Evolutionary conservation across 1,139 yeast species (phyloP).

Genomic region (Saccharomyces hybrid): DNA sequence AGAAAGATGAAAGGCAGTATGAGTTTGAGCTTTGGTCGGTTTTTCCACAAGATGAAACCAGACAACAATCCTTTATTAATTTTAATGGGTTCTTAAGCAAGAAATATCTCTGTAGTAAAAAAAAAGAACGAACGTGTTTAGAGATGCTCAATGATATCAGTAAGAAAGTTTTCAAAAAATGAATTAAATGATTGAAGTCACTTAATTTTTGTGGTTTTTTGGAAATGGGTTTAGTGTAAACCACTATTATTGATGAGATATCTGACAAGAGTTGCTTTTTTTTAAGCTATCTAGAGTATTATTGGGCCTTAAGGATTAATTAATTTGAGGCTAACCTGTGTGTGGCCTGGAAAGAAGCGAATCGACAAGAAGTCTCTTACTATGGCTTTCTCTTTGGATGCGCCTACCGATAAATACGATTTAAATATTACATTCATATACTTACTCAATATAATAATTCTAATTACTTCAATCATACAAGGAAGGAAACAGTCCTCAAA

Average conservation of each 20-base stretch:
- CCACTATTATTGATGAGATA: background rate
- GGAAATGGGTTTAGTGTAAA: constrained; percentile 4
- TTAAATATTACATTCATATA: background rate
- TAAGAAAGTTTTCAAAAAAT: constrained; percentile 1
- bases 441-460: background rate
- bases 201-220: constrained; percentile 10
- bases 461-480: background rate
- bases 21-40: background rate
- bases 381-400: background rate
- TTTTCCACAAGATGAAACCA: background rate
- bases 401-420: background rate
- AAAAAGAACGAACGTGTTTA: background rate
- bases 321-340: background rate
- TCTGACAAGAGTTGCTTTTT: background rate
- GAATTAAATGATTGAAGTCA: constrained; percentile 15
- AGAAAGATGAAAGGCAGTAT: background rate
- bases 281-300: background rate
- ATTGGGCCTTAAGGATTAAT: background rate
- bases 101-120: background rate
- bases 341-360: background rate
- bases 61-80: background rate
- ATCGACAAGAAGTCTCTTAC: background rate
- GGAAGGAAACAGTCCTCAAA: background rate
- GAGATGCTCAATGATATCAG: constrained; percentile 3
- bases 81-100: background rate